Percentiles rank a stretch among this genome's conserved stretches.
Evolutionary conservation across 1,139 yeast species (phyloP).

Genomic region (Yamadazyma dendronema): DNA sequence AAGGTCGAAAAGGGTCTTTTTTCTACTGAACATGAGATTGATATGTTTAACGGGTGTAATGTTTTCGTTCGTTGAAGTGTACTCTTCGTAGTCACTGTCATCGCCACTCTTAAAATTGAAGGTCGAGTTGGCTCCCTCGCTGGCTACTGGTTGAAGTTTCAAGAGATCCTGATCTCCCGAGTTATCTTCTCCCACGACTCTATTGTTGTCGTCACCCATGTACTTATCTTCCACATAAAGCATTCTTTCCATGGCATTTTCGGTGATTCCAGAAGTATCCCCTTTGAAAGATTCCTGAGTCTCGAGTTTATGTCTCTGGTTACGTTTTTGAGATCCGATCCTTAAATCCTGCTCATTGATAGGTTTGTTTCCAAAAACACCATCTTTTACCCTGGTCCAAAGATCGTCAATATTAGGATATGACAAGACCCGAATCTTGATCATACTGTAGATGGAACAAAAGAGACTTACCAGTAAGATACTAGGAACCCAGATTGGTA

Average conservation of each 20-base stretch:
- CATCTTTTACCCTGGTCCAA: conserved; percentile 33
- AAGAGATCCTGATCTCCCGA: conserved; percentile 12
- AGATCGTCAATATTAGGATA: conserved; percentile 27
- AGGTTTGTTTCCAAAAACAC: conserved; percentile 34
- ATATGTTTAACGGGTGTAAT: conserved; percentile 13
- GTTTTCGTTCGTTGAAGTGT: conserved; percentile 7
- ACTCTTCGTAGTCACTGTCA: conserved; percentile 14
- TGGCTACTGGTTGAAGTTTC: conserved; percentile 1
- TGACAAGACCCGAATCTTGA: conserved; percentile 28
- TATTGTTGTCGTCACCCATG: conserved; percentile 16
- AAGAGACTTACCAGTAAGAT: conserved; percentile 41
- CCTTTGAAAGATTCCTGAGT: conserved; percentile 42
- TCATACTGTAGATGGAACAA: conserved; percentile 36
- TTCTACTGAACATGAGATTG: conserved; percentile 14
- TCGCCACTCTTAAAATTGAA: conserved; percentile 11
- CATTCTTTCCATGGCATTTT: conserved; percentile 37
- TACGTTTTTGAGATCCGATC: conserved; percentile 32
- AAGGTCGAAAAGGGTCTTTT: conserved; percentile 17
- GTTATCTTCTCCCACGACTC: conserved; percentile 17
- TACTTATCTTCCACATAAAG: conserved; percentile 39
- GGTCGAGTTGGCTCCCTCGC: conserved; percentile 7
- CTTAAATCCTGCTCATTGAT: conserved; percentile 34
- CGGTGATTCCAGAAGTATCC: conserved; percentile 41
- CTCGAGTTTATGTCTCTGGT: conserved; percentile 25
- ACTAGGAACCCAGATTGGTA: conserved; percentile 56